Conservation (phyloP, 1,139 yeast genomes). For the Debaryomyces sp. region DNA sequence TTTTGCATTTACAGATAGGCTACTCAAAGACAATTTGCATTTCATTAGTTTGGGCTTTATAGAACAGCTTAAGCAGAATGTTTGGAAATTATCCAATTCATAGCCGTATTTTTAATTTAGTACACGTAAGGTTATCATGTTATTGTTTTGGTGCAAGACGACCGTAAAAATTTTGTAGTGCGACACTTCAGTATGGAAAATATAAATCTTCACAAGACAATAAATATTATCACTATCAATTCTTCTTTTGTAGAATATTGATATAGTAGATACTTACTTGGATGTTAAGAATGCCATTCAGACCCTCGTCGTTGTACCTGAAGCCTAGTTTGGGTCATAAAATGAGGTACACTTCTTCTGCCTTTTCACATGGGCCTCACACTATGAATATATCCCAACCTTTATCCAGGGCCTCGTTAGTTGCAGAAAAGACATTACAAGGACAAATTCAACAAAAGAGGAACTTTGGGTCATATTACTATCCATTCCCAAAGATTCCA, state of each 20-base stretch:
- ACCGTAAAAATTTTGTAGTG: constrained; percentile 1
- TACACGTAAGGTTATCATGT: neutral
- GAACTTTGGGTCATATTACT: constrained; percentile 32
- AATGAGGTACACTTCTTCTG: constrained; percentile 18
- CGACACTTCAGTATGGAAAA: neutral
- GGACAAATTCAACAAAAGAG: constrained; percentile 23
- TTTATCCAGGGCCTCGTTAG: constrained; percentile 43
- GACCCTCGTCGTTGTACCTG: constrained; percentile 24
- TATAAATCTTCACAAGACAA: constrained; percentile 1
- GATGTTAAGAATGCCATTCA: constrained; percentile 23
- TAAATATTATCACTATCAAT: neutral
- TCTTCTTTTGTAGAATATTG: neutral
- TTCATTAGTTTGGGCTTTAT: constrained; percentile 53
- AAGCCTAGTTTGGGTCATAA: constrained; percentile 11
- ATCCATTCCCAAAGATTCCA: constrained; percentile 62
- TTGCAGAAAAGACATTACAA: constrained; percentile 35
- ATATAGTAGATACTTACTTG: neutral
- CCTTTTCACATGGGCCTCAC: constrained; percentile 26
- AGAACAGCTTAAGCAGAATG: constrained; percentile 49
- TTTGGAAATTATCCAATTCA: constrained; percentile 34
- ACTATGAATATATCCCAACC: constrained; percentile 46
- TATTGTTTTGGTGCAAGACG: constrained; percentile 3
- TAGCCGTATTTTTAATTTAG: neutral
- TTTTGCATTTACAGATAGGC: constrained; percentile 60
- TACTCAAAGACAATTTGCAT: constrained; percentile 32